These are phyloP conservation scores for Neurospora sp. DNA, from an alignment of 495 filamentous ascomycete species.

Conservation along the genomic window DNA sequence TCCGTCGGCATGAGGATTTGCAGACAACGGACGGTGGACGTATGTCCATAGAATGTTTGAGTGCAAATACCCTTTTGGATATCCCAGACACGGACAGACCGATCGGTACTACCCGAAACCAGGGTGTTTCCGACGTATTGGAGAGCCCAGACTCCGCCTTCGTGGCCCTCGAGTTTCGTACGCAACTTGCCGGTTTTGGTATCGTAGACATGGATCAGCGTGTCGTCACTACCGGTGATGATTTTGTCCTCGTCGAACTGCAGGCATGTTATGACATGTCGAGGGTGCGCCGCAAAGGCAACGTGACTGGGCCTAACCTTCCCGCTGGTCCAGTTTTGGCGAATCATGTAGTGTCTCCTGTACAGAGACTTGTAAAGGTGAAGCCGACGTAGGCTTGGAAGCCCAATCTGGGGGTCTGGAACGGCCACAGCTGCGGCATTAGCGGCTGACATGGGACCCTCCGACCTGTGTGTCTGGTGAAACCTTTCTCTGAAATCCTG, in stretches of 20 bases:
- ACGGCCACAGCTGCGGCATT: conserved; percentile 70
- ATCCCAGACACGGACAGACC: conserved; percentile 95
- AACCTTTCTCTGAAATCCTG: conserved; percentile 29
- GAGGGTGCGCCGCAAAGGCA: conserved; percentile 88
- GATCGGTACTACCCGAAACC: conserved; percentile 93
- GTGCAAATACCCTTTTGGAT: conserved; percentile 84
- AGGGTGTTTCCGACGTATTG: conserved; percentile 93
- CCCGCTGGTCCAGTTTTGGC: conserved; percentile 79
- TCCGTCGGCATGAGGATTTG: conserved; percentile 86
- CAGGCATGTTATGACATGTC: conserved; percentile 94
- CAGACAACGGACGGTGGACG: conserved; percentile 90
- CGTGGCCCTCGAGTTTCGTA: conserved; percentile 78
- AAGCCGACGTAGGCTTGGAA: conserved; percentile 66
- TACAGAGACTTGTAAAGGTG: conserved; percentile 97
- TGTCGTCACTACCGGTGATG: conserved; percentile 94
- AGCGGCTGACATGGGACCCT: conserved; percentile 80
- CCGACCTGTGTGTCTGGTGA: conserved; percentile 38
- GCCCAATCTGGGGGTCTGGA: conserved; percentile 69
- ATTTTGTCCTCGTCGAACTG: conserved; percentile 98
- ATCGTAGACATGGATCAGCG: conserved; percentile 96
- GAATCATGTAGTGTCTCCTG: conserved; percentile 79
- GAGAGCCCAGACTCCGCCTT: conserved; percentile 95
- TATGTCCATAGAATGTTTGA: conserved; percentile 94
- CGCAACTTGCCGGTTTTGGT: conserved; percentile 86
- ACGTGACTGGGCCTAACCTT: conserved; percentile 85